Conservation (phyloP, 1,284 basidiomycete genomes). For the Ceratobasidium sp. region DNA sequence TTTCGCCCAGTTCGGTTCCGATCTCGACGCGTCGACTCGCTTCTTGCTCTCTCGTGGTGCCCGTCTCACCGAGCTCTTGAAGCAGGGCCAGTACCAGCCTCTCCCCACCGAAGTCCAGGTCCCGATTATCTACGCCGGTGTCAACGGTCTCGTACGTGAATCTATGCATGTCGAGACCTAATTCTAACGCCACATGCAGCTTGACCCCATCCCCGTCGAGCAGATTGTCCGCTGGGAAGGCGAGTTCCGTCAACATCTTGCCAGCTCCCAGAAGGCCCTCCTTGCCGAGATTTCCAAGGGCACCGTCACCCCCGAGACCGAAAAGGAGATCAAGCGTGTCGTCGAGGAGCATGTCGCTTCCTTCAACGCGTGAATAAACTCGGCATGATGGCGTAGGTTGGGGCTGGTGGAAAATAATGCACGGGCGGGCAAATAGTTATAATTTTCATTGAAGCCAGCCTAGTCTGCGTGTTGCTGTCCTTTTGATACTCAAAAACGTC, state of each 20-base stretch:
- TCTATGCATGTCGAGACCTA: constrained; percentile 39
- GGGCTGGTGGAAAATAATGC: constrained; percentile 19
- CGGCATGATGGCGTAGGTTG: neutral
- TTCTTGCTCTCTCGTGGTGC: constrained; percentile 97
- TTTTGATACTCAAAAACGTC: constrained; percentile 15
- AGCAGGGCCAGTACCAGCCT: constrained; percentile 98
- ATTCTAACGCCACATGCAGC: constrained; percentile 52
- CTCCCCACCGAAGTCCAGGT: constrained; percentile 94
- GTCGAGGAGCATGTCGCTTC: constrained; percentile 86
- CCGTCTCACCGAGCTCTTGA: constrained; percentile 97
- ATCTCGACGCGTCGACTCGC: constrained; percentile 97
- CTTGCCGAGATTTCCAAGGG: constrained; percentile 85
- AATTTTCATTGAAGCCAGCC: constrained; percentile 11
- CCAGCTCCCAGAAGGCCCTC: constrained; percentile 69
- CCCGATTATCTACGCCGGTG: constrained; percentile 98
- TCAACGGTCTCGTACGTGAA: constrained; percentile 86
- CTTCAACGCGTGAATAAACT: constrained; percentile 60
- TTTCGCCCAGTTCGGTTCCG: constrained; percentile 99
- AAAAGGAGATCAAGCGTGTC: constrained; percentile 84
- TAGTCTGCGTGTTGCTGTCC: constrained; percentile 7
- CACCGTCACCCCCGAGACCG: constrained; percentile 85
- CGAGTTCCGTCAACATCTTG: constrained; percentile 85
- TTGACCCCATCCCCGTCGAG: constrained; percentile 92
- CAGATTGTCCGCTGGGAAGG: constrained; percentile 94
- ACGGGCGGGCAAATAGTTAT: neutral